phyloP scores from a whole-genome alignment of 352 stramenopile species.

The Phytophthora sp. region DNA sequence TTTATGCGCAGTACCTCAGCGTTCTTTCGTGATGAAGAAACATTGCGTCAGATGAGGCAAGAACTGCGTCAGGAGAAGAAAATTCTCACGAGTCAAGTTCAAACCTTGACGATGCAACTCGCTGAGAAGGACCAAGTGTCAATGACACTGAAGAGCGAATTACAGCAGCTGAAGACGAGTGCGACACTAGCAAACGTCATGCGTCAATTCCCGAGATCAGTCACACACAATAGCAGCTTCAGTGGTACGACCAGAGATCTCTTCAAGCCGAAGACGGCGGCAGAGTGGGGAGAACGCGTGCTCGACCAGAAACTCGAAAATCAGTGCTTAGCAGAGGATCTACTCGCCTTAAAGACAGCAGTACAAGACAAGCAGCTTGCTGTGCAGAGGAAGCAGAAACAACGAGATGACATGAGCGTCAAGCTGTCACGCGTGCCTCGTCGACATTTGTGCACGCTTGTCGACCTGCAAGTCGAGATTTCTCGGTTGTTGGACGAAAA shows the following conservation, averaged over 20 bases:
- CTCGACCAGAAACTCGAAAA: constrained; percentile 56
- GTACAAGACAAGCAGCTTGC: constrained; percentile 33
- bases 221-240: background rate
- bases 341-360: constrained; percentile 40
- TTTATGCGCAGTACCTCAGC: constrained; percentile 29
- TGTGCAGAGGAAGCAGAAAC: constrained; percentile 29
- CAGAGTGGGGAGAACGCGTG: constrained; percentile 54
- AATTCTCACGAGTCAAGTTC: constrained; percentile 37
- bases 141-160: constrained; percentile 45
- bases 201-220: constrained; percentile 16
- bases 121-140: constrained; percentile 45
- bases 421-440: constrained; percentile 43
- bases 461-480: constrained; percentile 64
- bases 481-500: constrained; percentile 54
- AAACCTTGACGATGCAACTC: constrained; percentile 42
- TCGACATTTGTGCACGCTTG: constrained; percentile 54
- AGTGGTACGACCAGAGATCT: background rate
- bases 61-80: constrained; percentile 50
- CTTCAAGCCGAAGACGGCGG: constrained; percentile 30
- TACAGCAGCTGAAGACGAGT: constrained; percentile 59
- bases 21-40: constrained; percentile 70
- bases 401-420: constrained; percentile 41
- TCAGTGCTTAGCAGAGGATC: constrained; percentile 39
- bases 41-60: constrained; percentile 47
- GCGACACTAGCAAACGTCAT: constrained; percentile 51